These are phyloP conservation scores for Neltuma alba DNA, from an alignment of 306 rosid species.

Conservation along the genomic window DNA sequence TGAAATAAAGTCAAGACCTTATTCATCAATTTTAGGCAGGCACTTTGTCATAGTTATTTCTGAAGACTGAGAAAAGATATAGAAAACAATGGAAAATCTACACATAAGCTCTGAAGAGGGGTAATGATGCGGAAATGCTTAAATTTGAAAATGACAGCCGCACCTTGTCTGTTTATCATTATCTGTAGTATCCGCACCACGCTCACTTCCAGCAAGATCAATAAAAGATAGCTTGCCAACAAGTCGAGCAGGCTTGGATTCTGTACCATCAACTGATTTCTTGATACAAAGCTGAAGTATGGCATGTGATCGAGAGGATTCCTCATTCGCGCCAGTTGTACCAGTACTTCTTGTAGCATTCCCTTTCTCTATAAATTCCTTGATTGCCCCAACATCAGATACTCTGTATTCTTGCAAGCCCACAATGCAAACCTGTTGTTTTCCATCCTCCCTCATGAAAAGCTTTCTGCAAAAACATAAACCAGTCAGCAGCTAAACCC, in stretches of 20 bases:
- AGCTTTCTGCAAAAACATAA: slow-evolving; percentile 65
- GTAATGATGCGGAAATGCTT: neutral
- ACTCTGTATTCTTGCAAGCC: slow-evolving; percentile 85
- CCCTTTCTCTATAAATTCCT: slow-evolving; percentile 73
- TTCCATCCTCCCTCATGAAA: slow-evolving; percentile 91
- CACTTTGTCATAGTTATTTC: neutral
- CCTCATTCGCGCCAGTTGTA: slow-evolving; percentile 89
- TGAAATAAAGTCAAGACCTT: slow-evolving; percentile 36
- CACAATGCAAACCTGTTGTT: slow-evolving; percentile 86
- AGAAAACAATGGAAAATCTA: slow-evolving; percentile 23
- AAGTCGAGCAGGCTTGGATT: slow-evolving; percentile 68
- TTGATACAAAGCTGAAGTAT: slow-evolving; percentile 85
- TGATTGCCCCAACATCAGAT: slow-evolving; percentile 67
- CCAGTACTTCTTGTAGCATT: slow-evolving; percentile 79
- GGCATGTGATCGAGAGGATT: slow-evolving; percentile 90
- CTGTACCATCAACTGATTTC: slow-evolving; percentile 65
- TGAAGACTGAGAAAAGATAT: neutral
- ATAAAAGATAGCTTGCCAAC: slow-evolving; percentile 83
- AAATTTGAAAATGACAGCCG: neutral
- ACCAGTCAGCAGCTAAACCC: slow-evolving; percentile 33
- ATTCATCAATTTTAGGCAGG: slow-evolving; percentile 19
- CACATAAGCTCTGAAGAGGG: slow-evolving; percentile 27
- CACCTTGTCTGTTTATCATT: slow-evolving; percentile 84
- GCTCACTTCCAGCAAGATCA: slow-evolving; percentile 93
- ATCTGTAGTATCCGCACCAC: slow-evolving; percentile 84